Base-by-base conservation (phyloP, 163 green algal species). In the Scenedesmus sp. region DNA sequence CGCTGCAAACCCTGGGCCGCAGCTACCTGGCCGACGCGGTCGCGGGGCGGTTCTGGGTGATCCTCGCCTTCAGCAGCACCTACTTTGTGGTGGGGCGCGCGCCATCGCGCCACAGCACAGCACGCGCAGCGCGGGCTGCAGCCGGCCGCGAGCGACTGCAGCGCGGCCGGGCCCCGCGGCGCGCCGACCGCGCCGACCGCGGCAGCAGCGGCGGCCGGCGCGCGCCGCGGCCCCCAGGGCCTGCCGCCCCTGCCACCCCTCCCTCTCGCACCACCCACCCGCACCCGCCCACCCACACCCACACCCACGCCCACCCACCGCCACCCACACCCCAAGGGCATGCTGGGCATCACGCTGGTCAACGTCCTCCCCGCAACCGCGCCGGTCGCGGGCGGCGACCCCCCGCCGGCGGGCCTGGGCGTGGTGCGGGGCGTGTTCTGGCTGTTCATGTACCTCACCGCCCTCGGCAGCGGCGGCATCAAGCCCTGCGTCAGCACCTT, bases 1-100 rank as follows among this genome's bases (percentile, higher is more conserved):
- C n/a, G n/a, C n/a, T n/a, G n/a, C n/a, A n/a, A n/a, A n/a, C n/a
- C n/a, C n/a, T n/a, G n/a, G n/a, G n/a, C n/a, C n/a, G n/a, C n/a
- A n/a, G n/a, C n/a, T 91, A 84, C 53, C 54, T 95, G 29, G 84
- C 84, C 22, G 90, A 95, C 63, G 86, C 71, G 33, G 44, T 71
- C 42, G 63, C 75, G 65, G 90, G 90, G 17, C 74, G 90, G 33
- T 95, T 91, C 77, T 83, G 78, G 75, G 86, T 87, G 34, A 95
- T 95, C 63, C 63, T 94, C 0, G 48, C 74, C 54, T 89, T 94
- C 77, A 88, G 78, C n/a, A 44, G 75, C 54, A 34, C 91, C 28
- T 94, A 93, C 77, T 71, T 77, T 44, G 44, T 81, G 44, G 71
- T 80, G n/a, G 14, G 9, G 57, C 18, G 6, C 39, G n/a, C 39